Evolutionary conservation across 805 yeast genomes (phyloP), one percentile per base, ranked within the genome.

Genomic region (Zygosaccharomyces kombuchaensis): DNA sequence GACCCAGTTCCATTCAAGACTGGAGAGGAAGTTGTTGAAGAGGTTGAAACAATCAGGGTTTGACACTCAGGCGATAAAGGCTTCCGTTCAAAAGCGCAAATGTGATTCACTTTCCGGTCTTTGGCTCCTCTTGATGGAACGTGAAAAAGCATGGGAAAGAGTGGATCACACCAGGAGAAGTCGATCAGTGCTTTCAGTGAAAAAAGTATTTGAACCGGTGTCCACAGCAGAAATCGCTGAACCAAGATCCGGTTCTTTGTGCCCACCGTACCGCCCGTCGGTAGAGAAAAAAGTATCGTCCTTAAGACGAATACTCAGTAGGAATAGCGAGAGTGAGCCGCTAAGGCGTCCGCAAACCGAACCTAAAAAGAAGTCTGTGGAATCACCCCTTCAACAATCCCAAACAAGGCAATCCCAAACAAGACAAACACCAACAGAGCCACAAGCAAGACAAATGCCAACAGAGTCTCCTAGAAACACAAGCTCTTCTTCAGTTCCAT

Each of bases 41-140:
- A 75, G 76, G 40, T 57, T 88, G 40, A 74, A 75, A 36, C 73
- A 78, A 46, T 63, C 79, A 21, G 84, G 87, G n/a, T 68, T 87
- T 30, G 86, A 85, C 58, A 72, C 75, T 2, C 83, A 80, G 10
- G 64, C 73, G 1, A 66, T 89, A 26, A 79, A 78, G 53, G 69
- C 75, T 7, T 76, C 84, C 23, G 80, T 88, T 3, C 56, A 67
- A 23, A 72, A 75, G 46, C 74, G 76, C 38, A 79, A 82, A 46
- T 78, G 87, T 65, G 93, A 86, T 63, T 71, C 87, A 0, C 67
- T 85, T 12, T 78, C 85, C 10, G 96, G 91, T 0, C 72, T 82
- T 46, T 88, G 90, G 83, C 81, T 81, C 37, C 68, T 87, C 14
- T 64, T 81, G 13, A 64, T 83, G 23, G 87, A 84, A 44, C 64